phyloP scores from a whole-genome alignment of 352 stramenopile genomes.

The Phytopythium sindhum region DNA sequence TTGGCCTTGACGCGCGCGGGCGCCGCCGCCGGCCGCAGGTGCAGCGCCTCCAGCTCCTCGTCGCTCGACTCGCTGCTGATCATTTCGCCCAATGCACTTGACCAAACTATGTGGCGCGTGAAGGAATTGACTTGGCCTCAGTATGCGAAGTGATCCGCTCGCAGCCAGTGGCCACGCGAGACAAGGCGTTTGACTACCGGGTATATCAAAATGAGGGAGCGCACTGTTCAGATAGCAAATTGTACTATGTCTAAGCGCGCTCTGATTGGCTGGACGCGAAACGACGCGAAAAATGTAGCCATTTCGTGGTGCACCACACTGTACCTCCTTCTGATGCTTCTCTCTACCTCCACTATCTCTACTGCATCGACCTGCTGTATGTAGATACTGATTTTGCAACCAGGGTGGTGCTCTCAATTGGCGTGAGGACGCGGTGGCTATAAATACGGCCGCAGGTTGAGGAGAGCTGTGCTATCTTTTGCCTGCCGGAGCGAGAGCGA shows the following conservation, averaged over 20 bases:
- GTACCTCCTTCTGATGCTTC: too few species aligned
- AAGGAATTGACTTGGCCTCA: neutral
- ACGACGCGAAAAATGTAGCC: neutral
- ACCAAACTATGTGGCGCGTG: too few species aligned
- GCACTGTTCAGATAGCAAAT: neutral
- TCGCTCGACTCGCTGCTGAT: slow-evolving; percentile 37
- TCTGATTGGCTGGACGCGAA: slow-evolving; percentile 4
- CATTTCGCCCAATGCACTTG: too few species aligned
- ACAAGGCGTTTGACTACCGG: neutral
- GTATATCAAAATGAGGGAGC: neutral
- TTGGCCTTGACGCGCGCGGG: slow-evolving; percentile 20
- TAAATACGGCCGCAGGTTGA: too few species aligned
- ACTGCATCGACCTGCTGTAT: too few species aligned
- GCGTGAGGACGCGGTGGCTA: too few species aligned
- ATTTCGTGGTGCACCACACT: neutral
- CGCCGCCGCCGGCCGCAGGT: slow-evolving; percentile 32
- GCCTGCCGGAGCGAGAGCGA: too few species aligned
- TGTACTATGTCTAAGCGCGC: neutral
- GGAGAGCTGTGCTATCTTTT: too few species aligned
- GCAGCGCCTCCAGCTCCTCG: slow-evolving; percentile 77
- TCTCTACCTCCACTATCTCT: too few species aligned
- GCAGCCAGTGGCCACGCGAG: neutral
- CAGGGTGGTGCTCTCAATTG: too few species aligned
- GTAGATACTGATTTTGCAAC: too few species aligned
- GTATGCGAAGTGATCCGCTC: neutral